Evolutionary conservation across 257 asterid genomes (phyloP).

Genomic region (Solanum neorickii): DNA sequence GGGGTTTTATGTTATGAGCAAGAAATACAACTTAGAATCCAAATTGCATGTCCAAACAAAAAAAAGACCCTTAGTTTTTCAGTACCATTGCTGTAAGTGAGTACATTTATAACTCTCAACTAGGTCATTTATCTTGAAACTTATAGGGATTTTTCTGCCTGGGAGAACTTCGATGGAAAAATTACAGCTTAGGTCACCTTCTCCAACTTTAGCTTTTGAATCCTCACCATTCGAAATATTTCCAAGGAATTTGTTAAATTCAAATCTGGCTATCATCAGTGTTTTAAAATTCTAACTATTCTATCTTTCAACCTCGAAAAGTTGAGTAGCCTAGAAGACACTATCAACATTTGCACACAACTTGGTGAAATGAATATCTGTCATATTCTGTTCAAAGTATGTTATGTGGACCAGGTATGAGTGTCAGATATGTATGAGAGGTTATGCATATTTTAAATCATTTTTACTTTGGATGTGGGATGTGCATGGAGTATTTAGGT

Average conservation of each 20-base stretch:
- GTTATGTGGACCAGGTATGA: background rate
- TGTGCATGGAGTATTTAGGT: background rate
- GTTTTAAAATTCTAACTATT: background rate
- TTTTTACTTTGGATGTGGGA: background rate
- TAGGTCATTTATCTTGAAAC: background rate
- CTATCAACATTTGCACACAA: background rate
- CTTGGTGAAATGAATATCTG: background rate
- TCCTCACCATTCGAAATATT: background rate
- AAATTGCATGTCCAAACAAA: background rate
- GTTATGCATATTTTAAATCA: background rate
- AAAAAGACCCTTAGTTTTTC: background rate
- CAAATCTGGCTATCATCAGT: background rate
- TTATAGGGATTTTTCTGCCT: background rate
- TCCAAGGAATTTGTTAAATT: background rate
- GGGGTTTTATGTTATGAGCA: background rate
- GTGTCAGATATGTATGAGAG: background rate
- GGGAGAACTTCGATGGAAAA: background rate
- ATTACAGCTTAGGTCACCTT: background rate
- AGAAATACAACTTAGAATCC: background rate
- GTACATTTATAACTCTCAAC: background rate
- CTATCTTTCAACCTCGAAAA: background rate
- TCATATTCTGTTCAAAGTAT: background rate
- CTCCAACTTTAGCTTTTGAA: background rate
- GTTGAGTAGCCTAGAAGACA: background rate
- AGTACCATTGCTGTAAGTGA: background rate